Evolutionary conservation across 2,329 filamentous ascomycete species (phyloP), one percentile per base, ranked within the genome.

Genomic region (Exophiala sp.): DNA sequence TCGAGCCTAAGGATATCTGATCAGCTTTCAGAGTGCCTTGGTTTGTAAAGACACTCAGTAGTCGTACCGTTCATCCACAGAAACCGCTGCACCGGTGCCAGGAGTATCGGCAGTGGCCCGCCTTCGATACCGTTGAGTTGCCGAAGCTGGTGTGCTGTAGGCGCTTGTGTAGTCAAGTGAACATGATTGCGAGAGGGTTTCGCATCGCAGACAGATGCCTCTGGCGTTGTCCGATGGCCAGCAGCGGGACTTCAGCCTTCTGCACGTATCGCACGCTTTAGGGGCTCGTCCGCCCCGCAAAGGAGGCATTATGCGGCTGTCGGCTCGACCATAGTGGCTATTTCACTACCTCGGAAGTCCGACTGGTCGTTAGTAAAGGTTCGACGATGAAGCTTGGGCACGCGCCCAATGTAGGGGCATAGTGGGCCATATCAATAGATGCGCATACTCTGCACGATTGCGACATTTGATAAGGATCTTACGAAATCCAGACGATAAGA

Each of bases 241-340:
- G 48, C 71, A 74, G 53, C 71, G 62, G n/a, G 71, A 73, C 62
- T 74, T 74, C 33, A 71, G 68, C 57, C 71, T 73, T 16, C 71
- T 64, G 58, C 71, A 74, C 18, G 65, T 64, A 8, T 59, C 57
- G 45, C 71, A 74, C n/a, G 71, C 2, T 62, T 57, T 3, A 69
- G 65, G 10, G 5, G 47, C 47, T 21, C 47, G 24, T 14, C 47
- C 47, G 6, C 21, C 10, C 39, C 47, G 47, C 39, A 50, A 34
- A 12, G 47, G 47, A 8, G 47, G 47, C 39, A 50, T 50, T 21
- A 39, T 38, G 11, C 24, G 24, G 24, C 5, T 8, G 24, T 29
- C 24, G 7, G 7, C 7, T 29, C 24, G 24, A 29, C 24, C 24
- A 29, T 29, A 8, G 7, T 29, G 24, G 24, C 7, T 8, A 29